Percentiles rank a stretch among this genome's conserved stretches.
phyloP scores from a whole-genome alignment of 192 early-diverging fungal genomes.

The Backusella westeae region DNA sequence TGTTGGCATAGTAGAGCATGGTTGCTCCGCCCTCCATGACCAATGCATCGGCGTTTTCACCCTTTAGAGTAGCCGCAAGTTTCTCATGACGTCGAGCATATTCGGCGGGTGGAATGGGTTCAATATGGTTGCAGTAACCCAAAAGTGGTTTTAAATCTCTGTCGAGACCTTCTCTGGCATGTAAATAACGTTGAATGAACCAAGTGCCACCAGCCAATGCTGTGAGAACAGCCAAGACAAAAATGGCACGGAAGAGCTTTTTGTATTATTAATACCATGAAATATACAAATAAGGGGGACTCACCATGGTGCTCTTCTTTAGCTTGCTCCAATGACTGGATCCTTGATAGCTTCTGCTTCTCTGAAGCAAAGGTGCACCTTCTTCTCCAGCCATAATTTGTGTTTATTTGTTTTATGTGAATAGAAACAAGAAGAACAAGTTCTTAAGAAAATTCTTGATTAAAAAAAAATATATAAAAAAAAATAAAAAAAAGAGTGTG shows the following conservation, averaged over 20 bases:
- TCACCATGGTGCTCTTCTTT: constrained; percentile 17
- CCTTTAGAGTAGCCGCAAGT: constrained; percentile 33
- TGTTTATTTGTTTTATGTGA: background rate
- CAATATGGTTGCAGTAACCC: constrained; percentile 43
- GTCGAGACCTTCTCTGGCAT: background rate
- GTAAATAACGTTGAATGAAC: background rate
- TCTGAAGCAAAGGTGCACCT: constrained; percentile 10
- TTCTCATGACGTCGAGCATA: constrained; percentile 40
- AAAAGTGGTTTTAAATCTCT: constrained; percentile 12
- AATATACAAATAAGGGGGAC: background rate
- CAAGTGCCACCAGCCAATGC: background rate
- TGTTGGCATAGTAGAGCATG: constrained; percentile 50
- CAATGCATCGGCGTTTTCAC: constrained; percentile 36
- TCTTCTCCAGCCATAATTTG: background rate
- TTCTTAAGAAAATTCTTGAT: background rate
- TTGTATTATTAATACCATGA: background rate
- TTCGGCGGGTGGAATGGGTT: constrained; percentile 31
- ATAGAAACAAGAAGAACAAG: background rate
- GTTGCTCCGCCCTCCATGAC: constrained; percentile 46
- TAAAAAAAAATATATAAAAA: background rate
- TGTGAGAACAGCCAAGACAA: background rate
- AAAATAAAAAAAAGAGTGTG: background rate
- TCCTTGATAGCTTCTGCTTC: background rate
- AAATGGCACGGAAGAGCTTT: background rate
- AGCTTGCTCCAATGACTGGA: constrained; percentile 15